A percentile compares a stretch with the other conserved stretches of the same genome.
Conservation (phyloP, 176 grass and related monocot species). For the Aegilops speltoides region DNA sequence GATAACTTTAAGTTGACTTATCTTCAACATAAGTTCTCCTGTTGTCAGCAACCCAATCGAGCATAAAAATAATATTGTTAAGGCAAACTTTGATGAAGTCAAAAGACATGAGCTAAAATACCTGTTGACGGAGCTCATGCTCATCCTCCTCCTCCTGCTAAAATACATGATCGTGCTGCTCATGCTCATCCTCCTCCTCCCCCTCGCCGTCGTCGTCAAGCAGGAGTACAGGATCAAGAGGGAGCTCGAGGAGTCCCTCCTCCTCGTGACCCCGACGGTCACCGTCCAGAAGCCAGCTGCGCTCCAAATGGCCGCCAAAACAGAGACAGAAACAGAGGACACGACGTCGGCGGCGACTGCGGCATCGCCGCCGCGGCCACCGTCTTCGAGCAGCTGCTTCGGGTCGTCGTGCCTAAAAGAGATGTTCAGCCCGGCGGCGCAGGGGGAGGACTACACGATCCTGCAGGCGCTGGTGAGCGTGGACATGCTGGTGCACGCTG, state of each 20-base stretch:
- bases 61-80: background rate
- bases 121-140: conserved; percentile 21
- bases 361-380: too few species aligned
- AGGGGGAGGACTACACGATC: conserved; percentile 67
- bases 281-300: conserved; percentile 20
- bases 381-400: background rate
- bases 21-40: background rate
- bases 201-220: conserved; percentile 58
- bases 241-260: conserved; percentile 31
- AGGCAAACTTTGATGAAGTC: background rate
- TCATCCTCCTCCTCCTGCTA: too few species aligned
- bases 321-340: background rate
- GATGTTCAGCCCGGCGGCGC: conserved; percentile 53
- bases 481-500: conserved; percentile 69
- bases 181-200: conserved; percentile 61
- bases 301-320: background rate
- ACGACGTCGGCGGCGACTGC: too few species aligned
- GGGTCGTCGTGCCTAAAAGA: conserved; percentile 33
- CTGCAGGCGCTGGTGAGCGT: conserved; percentile 71
- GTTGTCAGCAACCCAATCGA: background rate
- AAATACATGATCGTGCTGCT: too few species aligned
- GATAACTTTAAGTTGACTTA: background rate
- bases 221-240: conserved; percentile 44
- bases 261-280: background rate
- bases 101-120: conserved; percentile 20